Evolutionary conservation across 257 asterid genomes (phyloP).

Genomic region (Plectranthus barbatus): DNA sequence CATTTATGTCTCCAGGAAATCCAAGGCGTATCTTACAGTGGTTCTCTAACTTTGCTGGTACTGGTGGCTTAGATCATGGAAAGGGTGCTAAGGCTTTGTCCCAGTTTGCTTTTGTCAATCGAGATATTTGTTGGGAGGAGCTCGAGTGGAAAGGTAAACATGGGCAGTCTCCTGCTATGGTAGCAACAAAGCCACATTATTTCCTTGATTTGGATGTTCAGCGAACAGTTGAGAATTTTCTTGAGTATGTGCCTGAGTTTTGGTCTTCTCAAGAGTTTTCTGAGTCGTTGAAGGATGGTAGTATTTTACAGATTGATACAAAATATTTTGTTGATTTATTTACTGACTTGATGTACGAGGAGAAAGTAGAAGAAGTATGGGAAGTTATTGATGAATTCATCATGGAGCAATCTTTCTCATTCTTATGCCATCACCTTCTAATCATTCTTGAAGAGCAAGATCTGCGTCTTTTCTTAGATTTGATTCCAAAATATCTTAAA

Average conservation of each 20-base stretch:
- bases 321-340: slow-evolving; percentile 56
- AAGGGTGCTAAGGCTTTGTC: slow-evolving; percentile 93
- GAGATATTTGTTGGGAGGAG: slow-evolving; percentile 98
- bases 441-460: slow-evolving; percentile 74
- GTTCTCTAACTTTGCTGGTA: slow-evolving; percentile 74
- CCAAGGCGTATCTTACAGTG: slow-evolving; percentile 63
- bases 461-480: slow-evolving; percentile 47
- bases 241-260: slow-evolving; percentile 87
- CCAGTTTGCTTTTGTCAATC: slow-evolving; percentile 79
- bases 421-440: slow-evolving; percentile 78
- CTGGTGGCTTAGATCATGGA: slow-evolving; percentile 52
- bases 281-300: slow-evolving; percentile 81
- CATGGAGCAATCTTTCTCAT: slow-evolving; percentile 67
- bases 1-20: slow-evolving; percentile 49
- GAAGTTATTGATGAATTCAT: slow-evolving; percentile 64
- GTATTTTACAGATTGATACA: slow-evolving; percentile 55
- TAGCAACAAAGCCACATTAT: slow-evolving; percentile 97
- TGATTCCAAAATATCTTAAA: slow-evolving; percentile 51
- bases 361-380: slow-evolving; percentile 64
- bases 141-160: slow-evolving; percentile 97
- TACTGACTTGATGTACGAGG: slow-evolving; percentile 71
- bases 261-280: slow-evolving; percentile 89
- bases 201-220: slow-evolving; percentile 94
- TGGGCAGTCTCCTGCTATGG: slow-evolving; percentile 99
- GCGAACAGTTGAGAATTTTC: slow-evolving; percentile 82